Percentiles rank a stretch among this genome's conserved stretches.
These are phyloP conservation scores for Circinella umbellata DNA, from an alignment of 371 early-diverging fungal genomes.

Conservation along the genomic window DNA sequence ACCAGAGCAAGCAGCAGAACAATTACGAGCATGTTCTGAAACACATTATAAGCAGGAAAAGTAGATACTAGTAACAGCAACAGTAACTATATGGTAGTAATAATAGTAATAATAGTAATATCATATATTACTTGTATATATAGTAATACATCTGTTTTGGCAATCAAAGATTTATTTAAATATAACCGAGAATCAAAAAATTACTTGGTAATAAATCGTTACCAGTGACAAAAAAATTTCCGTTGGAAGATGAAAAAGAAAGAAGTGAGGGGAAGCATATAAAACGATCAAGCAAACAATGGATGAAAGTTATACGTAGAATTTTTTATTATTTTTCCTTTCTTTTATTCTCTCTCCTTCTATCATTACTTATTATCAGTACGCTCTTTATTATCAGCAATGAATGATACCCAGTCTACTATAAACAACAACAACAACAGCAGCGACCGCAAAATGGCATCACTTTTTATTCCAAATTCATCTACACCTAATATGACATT, in stretches of 20 bases:
- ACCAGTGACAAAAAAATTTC: not conserved
- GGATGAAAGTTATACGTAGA: not conserved
- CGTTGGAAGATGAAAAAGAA: not conserved
- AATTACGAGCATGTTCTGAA: constrained; percentile 58
- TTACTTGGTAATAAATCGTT: no score
- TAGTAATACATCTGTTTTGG: no score
- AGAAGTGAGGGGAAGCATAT: not conserved
- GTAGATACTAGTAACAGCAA: no score
- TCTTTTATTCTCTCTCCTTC: constrained; percentile 3
- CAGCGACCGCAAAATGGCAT: not conserved
- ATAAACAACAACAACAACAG: not conserved
- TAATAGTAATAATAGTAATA: no score
- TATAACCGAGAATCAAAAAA: no score
- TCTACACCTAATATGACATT: constrained; percentile 11
- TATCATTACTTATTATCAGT: no score
- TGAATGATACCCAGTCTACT: constrained; percentile 2
- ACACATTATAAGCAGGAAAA: constrained; percentile 61
- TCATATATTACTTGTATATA: no score
- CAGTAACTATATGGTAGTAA: no score
- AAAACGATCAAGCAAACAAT: constrained; percentile 3
- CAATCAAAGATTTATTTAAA: no score
- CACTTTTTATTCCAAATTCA: constrained; percentile 1
- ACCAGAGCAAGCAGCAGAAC: constrained; percentile 85
- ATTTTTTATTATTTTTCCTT: constrained; percentile 1
- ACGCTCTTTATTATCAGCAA: not conserved